phyloP scores from a whole-genome alignment of 1,284 basidiomycete genomes.

The Sanghuangporus sanghuang region DNA sequence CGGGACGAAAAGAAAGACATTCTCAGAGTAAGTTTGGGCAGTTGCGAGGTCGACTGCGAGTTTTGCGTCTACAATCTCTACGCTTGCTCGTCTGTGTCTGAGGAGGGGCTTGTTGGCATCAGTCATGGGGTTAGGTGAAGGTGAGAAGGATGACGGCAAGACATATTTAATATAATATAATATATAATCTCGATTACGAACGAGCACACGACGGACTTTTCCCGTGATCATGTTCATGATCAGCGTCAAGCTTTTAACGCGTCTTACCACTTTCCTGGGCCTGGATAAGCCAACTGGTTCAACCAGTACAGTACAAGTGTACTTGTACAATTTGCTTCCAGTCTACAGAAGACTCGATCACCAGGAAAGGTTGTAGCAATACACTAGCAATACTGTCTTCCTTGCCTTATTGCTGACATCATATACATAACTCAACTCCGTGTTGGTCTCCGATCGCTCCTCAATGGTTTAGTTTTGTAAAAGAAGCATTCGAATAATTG shows the following conservation, averaged over 20 bases:
- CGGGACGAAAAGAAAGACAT: constrained; percentile 94
- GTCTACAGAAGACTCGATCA: too few species aligned
- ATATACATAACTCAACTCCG: too few species aligned
- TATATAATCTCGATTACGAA: not conserved
- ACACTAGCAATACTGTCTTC: too few species aligned
- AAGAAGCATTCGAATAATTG: not conserved
- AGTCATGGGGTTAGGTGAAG: not conserved
- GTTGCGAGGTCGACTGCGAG: constrained; percentile 80
- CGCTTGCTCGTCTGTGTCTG: constrained; percentile 28
- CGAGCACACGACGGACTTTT: too few species aligned
- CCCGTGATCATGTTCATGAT: too few species aligned
- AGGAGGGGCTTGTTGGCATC: not conserved
- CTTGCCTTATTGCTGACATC: too few species aligned
- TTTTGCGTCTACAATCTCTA: constrained; percentile 73
- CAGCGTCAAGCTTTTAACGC: too few species aligned
- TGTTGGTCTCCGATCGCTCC: not conserved
- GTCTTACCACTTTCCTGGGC: too few species aligned
- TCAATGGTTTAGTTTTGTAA: not conserved
- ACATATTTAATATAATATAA: not conserved
- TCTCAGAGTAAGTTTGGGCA: constrained; percentile 79
- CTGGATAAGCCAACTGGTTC: too few species aligned
- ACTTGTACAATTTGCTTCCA: too few species aligned
- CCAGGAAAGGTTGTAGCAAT: too few species aligned
- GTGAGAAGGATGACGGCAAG: not conserved
- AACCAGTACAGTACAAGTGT: too few species aligned